These are phyloP conservation scores for Lycium ferocissimum DNA, from an alignment of 257 asterid species.

Conservation along the genomic window DNA sequence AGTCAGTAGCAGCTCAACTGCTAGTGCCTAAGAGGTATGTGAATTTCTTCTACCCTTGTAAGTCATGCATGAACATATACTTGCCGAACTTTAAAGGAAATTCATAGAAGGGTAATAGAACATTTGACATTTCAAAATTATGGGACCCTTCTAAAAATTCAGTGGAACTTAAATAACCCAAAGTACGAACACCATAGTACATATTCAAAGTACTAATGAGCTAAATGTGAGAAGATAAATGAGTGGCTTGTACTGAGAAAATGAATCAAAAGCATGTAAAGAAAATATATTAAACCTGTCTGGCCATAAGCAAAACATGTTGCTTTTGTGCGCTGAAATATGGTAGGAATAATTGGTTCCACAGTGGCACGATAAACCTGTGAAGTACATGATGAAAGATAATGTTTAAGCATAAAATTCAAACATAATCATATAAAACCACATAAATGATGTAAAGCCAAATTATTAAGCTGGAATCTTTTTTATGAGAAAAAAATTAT, in stretches of 20 bases:
- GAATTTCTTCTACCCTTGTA: background rate
- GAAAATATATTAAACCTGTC: slow-evolving; percentile 66
- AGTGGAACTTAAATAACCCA: background rate
- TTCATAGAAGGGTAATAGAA: background rate
- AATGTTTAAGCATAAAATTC: background rate
- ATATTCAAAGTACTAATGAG: background rate
- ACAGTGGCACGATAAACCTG: slow-evolving; percentile 96
- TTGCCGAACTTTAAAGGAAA: slow-evolving; percentile 9
- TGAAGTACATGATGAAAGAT: slow-evolving; percentile 32
- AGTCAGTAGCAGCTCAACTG: background rate
- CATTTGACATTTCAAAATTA: background rate
- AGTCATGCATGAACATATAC: slow-evolving; percentile 7
- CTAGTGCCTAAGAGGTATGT: background rate
- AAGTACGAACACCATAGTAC: background rate
- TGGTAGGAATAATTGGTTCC: slow-evolving; percentile 96
- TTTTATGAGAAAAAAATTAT: too few species aligned
- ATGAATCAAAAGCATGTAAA: background rate
- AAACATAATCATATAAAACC: slow-evolving; percentile 14
- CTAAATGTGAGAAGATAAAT: background rate
- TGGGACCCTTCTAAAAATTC: background rate
- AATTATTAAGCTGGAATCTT: background rate
- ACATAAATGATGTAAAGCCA: background rate
- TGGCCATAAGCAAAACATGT: slow-evolving; percentile 99
- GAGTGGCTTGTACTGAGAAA: slow-evolving; percentile 1
- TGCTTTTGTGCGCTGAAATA: slow-evolving; percentile 98